A percentile compares a stretch with the other conserved stretches of the same genome.
These are phyloP conservation scores for Hypsizygus marmoreus DNA, from an alignment of 768 basidiomycete species.

Conservation along the genomic window DNA sequence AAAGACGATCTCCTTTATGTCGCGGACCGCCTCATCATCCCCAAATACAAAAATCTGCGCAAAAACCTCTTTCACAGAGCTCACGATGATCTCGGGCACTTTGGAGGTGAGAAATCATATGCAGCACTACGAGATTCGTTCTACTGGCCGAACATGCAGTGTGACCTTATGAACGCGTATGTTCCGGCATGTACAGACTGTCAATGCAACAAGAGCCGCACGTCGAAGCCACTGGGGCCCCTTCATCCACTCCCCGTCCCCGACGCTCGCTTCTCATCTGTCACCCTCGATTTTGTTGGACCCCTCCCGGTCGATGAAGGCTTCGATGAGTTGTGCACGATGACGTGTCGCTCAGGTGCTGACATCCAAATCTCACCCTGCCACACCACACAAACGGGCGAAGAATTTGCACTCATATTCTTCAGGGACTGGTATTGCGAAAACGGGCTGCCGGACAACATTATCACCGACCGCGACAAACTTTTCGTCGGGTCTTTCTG, in stretches of 20 bases:
- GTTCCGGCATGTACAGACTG: constrained; percentile 25
- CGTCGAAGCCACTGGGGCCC: constrained; percentile 19
- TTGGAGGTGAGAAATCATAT: constrained; percentile 33
- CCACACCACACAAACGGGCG: constrained; percentile 16
- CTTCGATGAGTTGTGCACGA: constrained; percentile 22
- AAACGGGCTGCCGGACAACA: constrained; percentile 28
- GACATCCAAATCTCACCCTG: too few species aligned
- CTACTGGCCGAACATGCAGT: constrained; percentile 36
- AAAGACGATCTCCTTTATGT: constrained; percentile 24
- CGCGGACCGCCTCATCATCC: constrained; percentile 21
- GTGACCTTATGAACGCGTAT: not conserved
- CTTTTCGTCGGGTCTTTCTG: constrained; percentile 35
- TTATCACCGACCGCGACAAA: constrained; percentile 35
- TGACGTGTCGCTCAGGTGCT: constrained; percentile 20
- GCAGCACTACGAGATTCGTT: constrained; percentile 19
- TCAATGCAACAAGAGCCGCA: constrained; percentile 29
- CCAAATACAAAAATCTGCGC: constrained; percentile 15
- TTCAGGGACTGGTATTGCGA: constrained; percentile 31
- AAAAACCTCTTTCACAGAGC: constrained; percentile 24
- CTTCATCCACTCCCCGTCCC: constrained; percentile 26
- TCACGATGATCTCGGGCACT: constrained; percentile 31
- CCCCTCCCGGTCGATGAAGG: constrained; percentile 34
- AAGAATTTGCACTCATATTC: constrained; percentile 23
- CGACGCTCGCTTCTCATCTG: constrained; percentile 13
- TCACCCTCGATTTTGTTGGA: constrained; percentile 37